These are phyloP conservation scores for Rubia balearica DNA, from an alignment of 305 asterid genomes.

Conservation along the genomic window DNA sequence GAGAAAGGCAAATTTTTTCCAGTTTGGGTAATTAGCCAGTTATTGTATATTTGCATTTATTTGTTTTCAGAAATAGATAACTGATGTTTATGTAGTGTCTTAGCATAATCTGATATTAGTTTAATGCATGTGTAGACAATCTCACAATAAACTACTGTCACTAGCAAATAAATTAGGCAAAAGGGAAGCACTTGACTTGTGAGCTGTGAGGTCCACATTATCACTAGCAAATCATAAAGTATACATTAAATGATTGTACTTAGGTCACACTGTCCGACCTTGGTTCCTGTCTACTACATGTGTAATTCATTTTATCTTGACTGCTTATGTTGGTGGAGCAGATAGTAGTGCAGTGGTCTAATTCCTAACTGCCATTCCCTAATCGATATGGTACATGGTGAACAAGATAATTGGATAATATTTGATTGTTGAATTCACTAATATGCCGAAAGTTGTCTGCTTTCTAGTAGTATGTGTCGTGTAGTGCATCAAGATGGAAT, in stretches of 20 bases:
- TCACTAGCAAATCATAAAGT: no score
- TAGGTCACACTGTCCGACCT: no score
- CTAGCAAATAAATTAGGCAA: no score
- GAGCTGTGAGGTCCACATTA: no score
- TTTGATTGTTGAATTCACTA: background rate
- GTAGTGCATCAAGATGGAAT: background rate
- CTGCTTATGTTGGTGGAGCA: background rate
- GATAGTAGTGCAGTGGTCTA: background rate
- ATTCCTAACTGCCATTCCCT: background rate
- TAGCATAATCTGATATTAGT: no score
- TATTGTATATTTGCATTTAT: background rate
- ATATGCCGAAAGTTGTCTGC: background rate
- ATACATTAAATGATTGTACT: no score
- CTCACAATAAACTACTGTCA: no score
- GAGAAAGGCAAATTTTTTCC: background rate
- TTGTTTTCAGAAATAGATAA: background rate
- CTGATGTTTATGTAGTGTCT: background rate
- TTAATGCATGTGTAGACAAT: no score
- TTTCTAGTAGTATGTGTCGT: background rate
- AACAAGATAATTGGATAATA: background rate
- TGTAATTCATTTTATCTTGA: background rate
- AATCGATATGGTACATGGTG: background rate
- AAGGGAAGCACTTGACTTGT: no score
- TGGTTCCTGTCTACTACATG: no score
- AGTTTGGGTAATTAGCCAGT: background rate